phyloP scores from a whole-genome alignment of 805 yeast genomes.

The Spathaspora boniae region DNA sequence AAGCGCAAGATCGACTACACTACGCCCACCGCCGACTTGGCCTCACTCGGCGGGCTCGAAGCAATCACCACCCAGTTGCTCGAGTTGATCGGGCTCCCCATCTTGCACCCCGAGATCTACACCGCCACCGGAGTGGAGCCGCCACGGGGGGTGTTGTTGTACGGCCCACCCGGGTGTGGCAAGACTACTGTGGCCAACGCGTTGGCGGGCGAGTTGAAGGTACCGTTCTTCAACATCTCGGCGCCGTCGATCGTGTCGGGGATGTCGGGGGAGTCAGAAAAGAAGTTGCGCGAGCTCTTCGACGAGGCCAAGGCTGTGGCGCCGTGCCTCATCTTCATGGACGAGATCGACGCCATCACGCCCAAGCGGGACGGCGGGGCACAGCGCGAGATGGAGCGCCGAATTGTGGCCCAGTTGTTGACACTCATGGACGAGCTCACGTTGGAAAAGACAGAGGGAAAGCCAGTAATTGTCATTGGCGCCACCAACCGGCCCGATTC shows the following conservation, averaged over 20 bases:
- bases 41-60: conserved; percentile 87
- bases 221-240: conserved; percentile 85
- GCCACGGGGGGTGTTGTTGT: conserved; percentile 88
- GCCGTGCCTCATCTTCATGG: conserved; percentile 90
- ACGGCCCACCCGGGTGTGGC: conserved; percentile 99
- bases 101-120: conserved; percentile 90
- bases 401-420: conserved; percentile 92
- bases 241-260: conserved; percentile 98
- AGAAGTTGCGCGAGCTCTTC: conserved; percentile 86
- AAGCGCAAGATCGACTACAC: conserved; percentile 54
- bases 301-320: conserved; percentile 89
- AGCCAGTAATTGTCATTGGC: conserved; percentile 90
- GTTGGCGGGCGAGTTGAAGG: conserved; percentile 89
- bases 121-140: conserved; percentile 88
- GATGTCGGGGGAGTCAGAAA: conserved; percentile 98
- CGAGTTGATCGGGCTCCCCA: conserved; percentile 90
- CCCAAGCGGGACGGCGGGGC: conserved; percentile 96
- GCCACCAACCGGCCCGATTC: conserved; percentile 98
- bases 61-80: conserved; percentile 78
- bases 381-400: conserved; percentile 94
- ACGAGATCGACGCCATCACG: conserved; percentile 96
- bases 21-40: conserved; percentile 65
- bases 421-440: conserved; percentile 94
- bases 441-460: conserved; percentile 83
- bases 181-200: conserved; percentile 96